These are phyloP conservation scores for Botrytis sinoallii DNA, from an alignment of 2,329 filamentous ascomycete genomes.

Conservation along the genomic window DNA sequence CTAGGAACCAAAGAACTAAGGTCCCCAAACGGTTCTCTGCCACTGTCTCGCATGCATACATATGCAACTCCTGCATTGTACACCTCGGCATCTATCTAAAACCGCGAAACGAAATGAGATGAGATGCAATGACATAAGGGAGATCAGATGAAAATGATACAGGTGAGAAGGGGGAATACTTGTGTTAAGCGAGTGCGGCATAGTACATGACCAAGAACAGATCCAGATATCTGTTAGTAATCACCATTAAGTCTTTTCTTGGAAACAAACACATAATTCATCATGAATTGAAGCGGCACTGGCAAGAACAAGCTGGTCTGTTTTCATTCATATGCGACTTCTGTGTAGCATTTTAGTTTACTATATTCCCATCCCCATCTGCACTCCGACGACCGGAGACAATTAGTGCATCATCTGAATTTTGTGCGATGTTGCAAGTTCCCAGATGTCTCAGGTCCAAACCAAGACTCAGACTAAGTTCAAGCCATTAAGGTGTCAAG, in stretches of 20 bases:
- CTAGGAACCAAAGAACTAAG: not conserved
- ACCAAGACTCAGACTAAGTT: conserved; percentile 2
- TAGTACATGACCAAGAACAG: not conserved
- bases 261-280: not conserved
- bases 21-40: not conserved
- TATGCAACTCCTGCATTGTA: not conserved
- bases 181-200: not conserved
- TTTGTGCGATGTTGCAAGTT: conserved; percentile 3
- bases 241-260: conserved; percentile 13
- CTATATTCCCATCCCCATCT: not conserved
- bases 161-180: not conserved
- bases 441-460: not conserved
- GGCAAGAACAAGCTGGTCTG: conserved; percentile 11
- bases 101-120: not conserved
- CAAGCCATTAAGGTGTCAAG: not conserved
- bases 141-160: not conserved
- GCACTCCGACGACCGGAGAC: not conserved
- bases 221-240: not conserved
- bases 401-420: not conserved
- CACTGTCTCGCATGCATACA: not conserved
- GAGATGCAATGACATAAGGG: not conserved
- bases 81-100: not conserved
- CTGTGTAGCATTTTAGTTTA: conserved; percentile 4
- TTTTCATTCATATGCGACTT: conserved; percentile 5
- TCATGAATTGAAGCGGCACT: conserved; percentile 7